Conservation (phyloP, 192 early-diverging fungal genomes). For the Backusella circina region DNA sequence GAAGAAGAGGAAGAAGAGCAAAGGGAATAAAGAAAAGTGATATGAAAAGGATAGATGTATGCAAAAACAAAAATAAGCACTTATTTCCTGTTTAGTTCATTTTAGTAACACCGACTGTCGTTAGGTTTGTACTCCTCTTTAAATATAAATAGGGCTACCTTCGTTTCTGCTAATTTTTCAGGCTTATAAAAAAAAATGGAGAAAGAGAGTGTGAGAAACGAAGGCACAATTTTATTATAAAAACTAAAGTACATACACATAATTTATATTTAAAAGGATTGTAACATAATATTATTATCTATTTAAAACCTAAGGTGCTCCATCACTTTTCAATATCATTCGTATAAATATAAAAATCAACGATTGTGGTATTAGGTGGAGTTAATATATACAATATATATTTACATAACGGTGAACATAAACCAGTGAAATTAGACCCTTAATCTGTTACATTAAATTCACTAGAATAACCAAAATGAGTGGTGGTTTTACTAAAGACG, state of each 20-base stretch:
- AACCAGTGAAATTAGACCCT: neutral
- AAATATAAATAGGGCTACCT: no score
- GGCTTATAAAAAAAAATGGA: no score
- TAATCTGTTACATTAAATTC: conserved; percentile 1
- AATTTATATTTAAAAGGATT: neutral
- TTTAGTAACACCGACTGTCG: no score
- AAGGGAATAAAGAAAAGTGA: no score
- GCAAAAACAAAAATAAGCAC: no score
- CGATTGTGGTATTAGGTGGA: no score
- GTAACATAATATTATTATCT: neutral
- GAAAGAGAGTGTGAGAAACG: neutral
- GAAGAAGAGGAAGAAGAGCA: no score
- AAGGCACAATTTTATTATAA: neutral
- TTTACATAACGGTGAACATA: neutral
- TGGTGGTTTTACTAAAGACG: neutral
- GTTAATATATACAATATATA: neutral
- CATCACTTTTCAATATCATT: neutral
- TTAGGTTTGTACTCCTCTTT: no score
- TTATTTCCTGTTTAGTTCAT: no score
- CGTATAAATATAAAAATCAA: neutral
- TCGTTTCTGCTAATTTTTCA: no score
- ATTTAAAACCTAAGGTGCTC: neutral
- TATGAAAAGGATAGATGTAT: no score
- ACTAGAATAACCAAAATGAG: conserved; percentile 15
- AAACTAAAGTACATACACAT: neutral